Evolutionary conservation across 2,329 filamentous ascomycete genomes (phyloP), one percentile per base, ranked within the genome.

Genomic region (Ascochyta fabae): DNA sequence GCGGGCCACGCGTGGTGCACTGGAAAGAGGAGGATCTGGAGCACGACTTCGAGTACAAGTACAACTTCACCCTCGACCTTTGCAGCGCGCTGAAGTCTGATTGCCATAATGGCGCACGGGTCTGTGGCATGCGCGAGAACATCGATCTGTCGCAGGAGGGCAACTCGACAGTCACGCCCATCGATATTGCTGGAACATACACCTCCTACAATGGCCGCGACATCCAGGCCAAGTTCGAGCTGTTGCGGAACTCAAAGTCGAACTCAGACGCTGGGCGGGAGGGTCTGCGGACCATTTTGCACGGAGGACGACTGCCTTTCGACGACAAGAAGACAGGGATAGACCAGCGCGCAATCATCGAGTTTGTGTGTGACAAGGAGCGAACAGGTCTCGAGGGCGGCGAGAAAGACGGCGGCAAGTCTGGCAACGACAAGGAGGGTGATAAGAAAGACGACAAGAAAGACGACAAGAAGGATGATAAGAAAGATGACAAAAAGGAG

Each of bases 21-120:
- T 80, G 80, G 64, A 75, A 82, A 31, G 71, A 78, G 13, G 67
- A 72, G 5, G 71, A 77, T 19, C 54, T 72, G 8, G 69, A 68
- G 7, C 81, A 82, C 19, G 82, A 80, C 15, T 80, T 80, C 15
- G 79, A 84, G 26, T 81, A 80, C 57, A 95, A 95, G 74, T 91
- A 87, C 24, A 94, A 91, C 39, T 96, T 92, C 75, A 93, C 90
- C 0, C 72, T 96, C 53, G 89, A 96, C 67, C 81, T 96, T 44
- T 96, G 92, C 78, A 77, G 80, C 48, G 81, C 85, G 6, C 77
- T 96, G 61, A 84, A 85, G 73, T 80, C 6, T 34, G 79, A 88
- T 67, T 96, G 92, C 71, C 87, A 86, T 0, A 83, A 83, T 42
- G 88, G 87, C 36, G 87, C 90, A 3, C 82, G 88, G 80, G 91